These are phyloP conservation scores for Annona squamosa DNA, from an alignment of 164 flowering plant species.

Conservation along the genomic window DNA sequence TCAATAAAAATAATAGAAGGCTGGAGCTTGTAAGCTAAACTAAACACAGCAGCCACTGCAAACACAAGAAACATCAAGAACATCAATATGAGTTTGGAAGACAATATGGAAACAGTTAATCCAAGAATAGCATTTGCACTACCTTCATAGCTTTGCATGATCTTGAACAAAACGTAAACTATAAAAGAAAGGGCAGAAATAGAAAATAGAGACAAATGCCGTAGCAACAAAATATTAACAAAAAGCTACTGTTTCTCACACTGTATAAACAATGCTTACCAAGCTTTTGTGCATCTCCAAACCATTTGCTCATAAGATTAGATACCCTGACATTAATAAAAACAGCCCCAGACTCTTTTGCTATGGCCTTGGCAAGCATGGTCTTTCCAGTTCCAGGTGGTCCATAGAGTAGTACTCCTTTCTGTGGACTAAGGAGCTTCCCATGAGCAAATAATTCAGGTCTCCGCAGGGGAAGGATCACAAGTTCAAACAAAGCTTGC, in stretches of 20 bases:
- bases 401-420: slow-evolving; percentile 61
- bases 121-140: neutral
- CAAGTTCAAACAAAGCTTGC: slow-evolving; percentile 61
- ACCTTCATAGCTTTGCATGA: neutral
- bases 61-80: slow-evolving; percentile 5
- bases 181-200: neutral
- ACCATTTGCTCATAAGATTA: slow-evolving; percentile 93
- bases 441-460: slow-evolving; percentile 72
- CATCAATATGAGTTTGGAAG: neutral
- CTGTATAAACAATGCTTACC: slow-evolving; percentile 34
- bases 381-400: slow-evolving; percentile 23
- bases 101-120: neutral
- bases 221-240: neutral
- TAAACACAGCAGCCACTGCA: slow-evolving; percentile 88
- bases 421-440: slow-evolving; percentile 75
- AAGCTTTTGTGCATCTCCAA: slow-evolving; percentile 92
- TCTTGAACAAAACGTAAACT: neutral
- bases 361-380: slow-evolving; percentile 72
- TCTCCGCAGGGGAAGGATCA: slow-evolving; percentile 66
- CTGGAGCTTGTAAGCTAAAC: slow-evolving; percentile 85
- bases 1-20: slow-evolving; percentile 91
- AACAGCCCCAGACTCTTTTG: slow-evolving; percentile 86
- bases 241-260: neutral
- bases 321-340: slow-evolving; percentile 81
- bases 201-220: neutral